Evolutionary conservation across 495 filamentous ascomycete genomes (phyloP), one percentile per base, ranked within the genome.

Genomic region (Pseudomonodictys pantanalensis): DNA sequence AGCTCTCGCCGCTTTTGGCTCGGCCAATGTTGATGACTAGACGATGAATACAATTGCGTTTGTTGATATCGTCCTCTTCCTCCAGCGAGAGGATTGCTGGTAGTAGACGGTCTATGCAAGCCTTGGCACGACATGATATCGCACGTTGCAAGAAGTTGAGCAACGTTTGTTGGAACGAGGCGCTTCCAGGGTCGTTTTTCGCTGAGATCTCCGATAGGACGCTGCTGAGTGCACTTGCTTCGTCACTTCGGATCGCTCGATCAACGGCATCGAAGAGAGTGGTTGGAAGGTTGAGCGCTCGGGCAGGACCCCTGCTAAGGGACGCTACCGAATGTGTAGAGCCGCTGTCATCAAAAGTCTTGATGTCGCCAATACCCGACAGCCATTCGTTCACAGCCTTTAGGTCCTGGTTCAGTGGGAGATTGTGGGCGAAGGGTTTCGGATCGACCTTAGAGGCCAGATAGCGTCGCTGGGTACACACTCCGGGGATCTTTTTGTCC

Each of bases 21-120:
- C 91, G 82, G 32, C 91, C 92, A 65, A 96, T 92, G 9, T 87
- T 83, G 59, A 97, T 95, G 42, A 97, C 86, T 8, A 97, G 77
- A 15, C 93, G 84, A 69, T 98, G 93, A 22, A 98, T 82, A 66
- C 90, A 92, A 67, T 96, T 98, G 9, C 92, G 88, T 64, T 86
- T 85, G 71, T 97, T 95, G 62, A 97, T 88, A 72, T 97, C 93
- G 66, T 92, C 87, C 2, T 89, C 83, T 65, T 96, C 91, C 45
- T 95, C 84, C 1, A 97, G 77, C 2, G 80, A 82, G 5, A 82
- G 79, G 29, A 92, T 80, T 17, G 82, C 75, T 4, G 75, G 75
- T 6, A 98, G 71, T 0, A 97, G 79, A 38, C 78, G 76, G n/a
- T 79, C 73, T 56, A 96, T 86, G 62, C 83, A 92, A 15, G 71